Evolutionary conservation across 1,284 basidiomycete species (phyloP).

Genomic region (Ganoderma multipileum): DNA sequence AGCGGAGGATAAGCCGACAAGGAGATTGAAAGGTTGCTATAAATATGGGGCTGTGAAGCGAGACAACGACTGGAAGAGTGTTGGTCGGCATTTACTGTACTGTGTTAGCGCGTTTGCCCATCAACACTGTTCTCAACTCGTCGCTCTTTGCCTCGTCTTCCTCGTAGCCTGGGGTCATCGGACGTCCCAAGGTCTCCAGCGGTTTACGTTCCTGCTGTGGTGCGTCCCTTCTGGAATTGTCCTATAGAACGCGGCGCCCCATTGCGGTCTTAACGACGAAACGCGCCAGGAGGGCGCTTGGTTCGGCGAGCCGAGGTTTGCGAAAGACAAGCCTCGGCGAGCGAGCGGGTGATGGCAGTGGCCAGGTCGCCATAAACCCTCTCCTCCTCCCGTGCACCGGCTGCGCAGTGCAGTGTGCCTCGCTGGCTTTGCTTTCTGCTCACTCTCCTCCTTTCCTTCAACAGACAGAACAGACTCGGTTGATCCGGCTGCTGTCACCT

Average conservation of each 20-base stretch:
- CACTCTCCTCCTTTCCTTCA: slow-evolving; percentile 19
- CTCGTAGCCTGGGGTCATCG: background rate
- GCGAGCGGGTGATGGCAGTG: slow-evolving; percentile 9
- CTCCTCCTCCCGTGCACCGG: slow-evolving; percentile 10
- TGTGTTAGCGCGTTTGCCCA: background rate
- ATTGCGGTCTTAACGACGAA: slow-evolving; percentile 12
- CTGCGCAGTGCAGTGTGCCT: slow-evolving; percentile 21
- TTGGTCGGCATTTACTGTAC: background rate
- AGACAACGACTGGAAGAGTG: background rate
- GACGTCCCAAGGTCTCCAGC: background rate
- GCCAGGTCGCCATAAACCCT: slow-evolving; percentile 24
- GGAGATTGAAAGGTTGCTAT: background rate
- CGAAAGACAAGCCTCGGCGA: background rate
- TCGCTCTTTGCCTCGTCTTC: background rate
- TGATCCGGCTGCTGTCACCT: slow-evolving; percentile 33
- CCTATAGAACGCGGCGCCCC: background rate
- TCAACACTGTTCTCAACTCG: too few relatives aligned
- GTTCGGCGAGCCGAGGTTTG: background rate
- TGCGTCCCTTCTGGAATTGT: background rate
- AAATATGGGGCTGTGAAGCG: background rate
- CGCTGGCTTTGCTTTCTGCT: slow-evolving; percentile 24
- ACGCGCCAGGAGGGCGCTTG: slow-evolving; percentile 7
- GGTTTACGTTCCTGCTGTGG: background rate
- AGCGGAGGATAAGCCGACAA: background rate
- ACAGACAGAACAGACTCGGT: slow-evolving; percentile 31